Conservation (phyloP, 345 rosid species). For the Arabidopsis thaliana region DNA sequence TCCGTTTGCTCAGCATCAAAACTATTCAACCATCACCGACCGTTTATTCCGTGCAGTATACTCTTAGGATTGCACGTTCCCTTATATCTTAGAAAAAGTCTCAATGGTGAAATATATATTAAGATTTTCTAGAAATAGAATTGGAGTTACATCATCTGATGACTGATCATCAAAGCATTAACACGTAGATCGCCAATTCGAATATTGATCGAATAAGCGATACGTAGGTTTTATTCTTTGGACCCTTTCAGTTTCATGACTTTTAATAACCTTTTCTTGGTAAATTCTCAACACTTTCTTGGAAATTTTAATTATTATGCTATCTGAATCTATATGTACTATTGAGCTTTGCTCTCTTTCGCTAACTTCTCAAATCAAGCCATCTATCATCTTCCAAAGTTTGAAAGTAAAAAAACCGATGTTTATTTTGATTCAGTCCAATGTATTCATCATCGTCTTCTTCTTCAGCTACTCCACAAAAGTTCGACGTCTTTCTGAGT, state of each 20-base stretch:
- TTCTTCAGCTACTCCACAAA: neutral
- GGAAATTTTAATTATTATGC: slow-evolving; percentile 3
- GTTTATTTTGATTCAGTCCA: neutral
- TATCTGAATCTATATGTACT: too few species aligned
- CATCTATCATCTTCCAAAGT: neutral
- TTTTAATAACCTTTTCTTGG: neutral
- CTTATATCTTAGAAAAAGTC: too few species aligned
- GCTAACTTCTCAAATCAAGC: neutral
- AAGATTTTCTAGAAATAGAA: neutral
- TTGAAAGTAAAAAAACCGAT: neutral
- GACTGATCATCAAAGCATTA: neutral
- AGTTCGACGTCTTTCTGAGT: slow-evolving; percentile 33
- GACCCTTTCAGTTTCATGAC: slow-evolving; percentile 29
- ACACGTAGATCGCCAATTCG: slow-evolving; percentile 25
- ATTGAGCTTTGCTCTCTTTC: too few species aligned
- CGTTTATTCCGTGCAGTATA: too few species aligned
- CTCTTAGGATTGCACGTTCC: too few species aligned
- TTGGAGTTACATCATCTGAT: slow-evolving; percentile 9
- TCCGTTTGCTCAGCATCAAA: too few species aligned
- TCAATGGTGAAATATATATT: neutral
- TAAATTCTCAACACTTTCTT: slow-evolving; percentile 23
- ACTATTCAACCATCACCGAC: too few species aligned
- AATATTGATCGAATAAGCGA: neutral
- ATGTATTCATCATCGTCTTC: slow-evolving; percentile 9
- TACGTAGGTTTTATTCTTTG: neutral